Percentiles rank a stretch among this genome's conserved stretches.
phyloP scores from a whole-genome alignment of 2,329 filamentous ascomycete species.

The Aspergillus floridensis region DNA sequence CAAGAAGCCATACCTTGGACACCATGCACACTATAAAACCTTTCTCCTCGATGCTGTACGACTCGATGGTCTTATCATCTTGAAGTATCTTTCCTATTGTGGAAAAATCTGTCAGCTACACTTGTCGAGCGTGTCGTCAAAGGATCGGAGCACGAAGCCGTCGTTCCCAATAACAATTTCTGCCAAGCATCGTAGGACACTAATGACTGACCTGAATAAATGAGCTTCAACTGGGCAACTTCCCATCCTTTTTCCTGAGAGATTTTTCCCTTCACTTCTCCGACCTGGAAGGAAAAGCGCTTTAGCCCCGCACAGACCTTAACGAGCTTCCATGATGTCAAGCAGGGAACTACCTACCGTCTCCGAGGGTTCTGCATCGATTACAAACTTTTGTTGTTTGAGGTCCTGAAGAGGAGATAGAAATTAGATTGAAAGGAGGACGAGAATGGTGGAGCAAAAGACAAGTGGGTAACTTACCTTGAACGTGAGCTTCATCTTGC shows the following conservation, averaged over 20 bases:
- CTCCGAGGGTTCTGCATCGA: slow-evolving; percentile 91
- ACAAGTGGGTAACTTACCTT: slow-evolving; percentile 49
- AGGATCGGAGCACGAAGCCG: neutral
- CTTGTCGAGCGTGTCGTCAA: neutral
- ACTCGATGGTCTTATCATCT: slow-evolving; percentile 94
- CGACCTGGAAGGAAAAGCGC: slow-evolving; percentile 61
- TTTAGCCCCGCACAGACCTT: slow-evolving; percentile 36
- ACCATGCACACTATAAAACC: slow-evolving; percentile 99
- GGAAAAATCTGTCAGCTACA: slow-evolving; percentile 16
- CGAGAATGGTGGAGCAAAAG: slow-evolving; percentile 7
- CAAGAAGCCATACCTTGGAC: slow-evolving; percentile 67
- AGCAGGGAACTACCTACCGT: slow-evolving; percentile 60
- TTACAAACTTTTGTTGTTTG: slow-evolving; percentile 96
- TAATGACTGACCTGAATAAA: slow-evolving; percentile 78
- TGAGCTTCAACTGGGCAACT: slow-evolving; percentile 84
- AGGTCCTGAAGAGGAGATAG: slow-evolving; percentile 65
- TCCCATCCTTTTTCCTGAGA: slow-evolving; percentile 92
- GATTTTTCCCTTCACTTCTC: slow-evolving; percentile 89
- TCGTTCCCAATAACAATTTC: neutral
- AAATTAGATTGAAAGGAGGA: neutral
- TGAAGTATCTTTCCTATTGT: slow-evolving; percentile 89
- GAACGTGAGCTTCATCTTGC: slow-evolving; percentile 68
- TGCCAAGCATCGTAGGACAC: neutral
- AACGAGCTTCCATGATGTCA: slow-evolving; percentile 10
- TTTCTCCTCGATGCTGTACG: slow-evolving; percentile 99